Base-by-base conservation (phyloP, 768 basidiomycete genomes). In the Mycena haematopus region DNA sequence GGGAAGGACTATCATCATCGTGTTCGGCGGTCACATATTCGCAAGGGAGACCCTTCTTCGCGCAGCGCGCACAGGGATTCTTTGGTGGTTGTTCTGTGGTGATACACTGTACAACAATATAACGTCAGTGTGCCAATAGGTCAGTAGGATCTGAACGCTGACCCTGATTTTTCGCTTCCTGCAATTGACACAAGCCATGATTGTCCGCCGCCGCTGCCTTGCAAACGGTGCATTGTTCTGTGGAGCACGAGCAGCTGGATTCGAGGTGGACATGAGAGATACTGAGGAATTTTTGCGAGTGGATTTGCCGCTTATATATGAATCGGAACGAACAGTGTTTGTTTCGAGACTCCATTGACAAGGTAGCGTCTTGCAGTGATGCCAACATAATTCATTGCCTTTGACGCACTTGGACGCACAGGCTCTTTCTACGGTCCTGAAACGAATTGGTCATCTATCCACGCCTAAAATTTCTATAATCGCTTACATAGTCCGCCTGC, bases 31-130 rank as follows among this genome's bases (percentile, higher is more conserved):
- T 6, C 7, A 58, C 44, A 24, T 58, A 58, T 42, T 58, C 49
- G 27, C 57, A 58, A 14, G 24, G 19, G 24, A 58, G 36, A 11
- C 33, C 22, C 19, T 42, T 40, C 27, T 51, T 58, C 1, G 36
- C 21, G 33, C 57, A 58, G 0, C 57, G 49, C 15, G 44, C 49
- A 25, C 57, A 58, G 25, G 57, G 49, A 42, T 51, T 51, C n/a
- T 6, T 58, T 0, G 38, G 38, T 9, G 49, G 36, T n/a, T 51
- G 49, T 19, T 58, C 57, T 17, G 49, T 40, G 0, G 57, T 38
- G 13, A 58, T 58, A n/a, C 57, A 58, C 36, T 51, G 49, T 5
- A 49, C 1, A 5, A 35, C 10, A 9, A 14, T 33, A 19, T 8
- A 10, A n/a, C 8, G 6, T 56, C 14, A 56, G 45, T 11, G 36